Evolutionary conservation across 768 basidiomycete genomes (phyloP), one percentile per base, ranked within the genome.

Genomic region (Boletus sp.): DNA sequence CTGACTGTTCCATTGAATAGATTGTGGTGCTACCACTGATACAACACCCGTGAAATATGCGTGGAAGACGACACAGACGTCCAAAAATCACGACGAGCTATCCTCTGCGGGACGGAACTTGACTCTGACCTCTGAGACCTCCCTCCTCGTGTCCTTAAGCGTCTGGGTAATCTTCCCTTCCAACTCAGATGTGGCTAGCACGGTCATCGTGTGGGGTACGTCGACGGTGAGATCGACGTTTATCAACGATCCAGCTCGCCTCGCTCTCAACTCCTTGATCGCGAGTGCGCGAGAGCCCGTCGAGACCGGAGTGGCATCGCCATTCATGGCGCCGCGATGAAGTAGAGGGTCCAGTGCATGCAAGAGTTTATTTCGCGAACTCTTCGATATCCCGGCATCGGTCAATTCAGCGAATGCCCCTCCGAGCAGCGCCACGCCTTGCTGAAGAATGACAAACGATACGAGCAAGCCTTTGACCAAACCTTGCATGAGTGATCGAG

Each of bases 361-460:
- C 54, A 78, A 65, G n/a, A 93, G 77, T 15, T 77, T 75, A 27
- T 70, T 69, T 40, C 75, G 78, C 42, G 83, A 85, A 47, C 70
- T 67, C 8, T 69, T 67, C 1, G 90, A 83, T 29, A 93, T 82
- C 15, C 92, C 85, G 17, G 87, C 89, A 63, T 97, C 93, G 1
- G 89, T 88, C 54, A 97, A 75, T 65, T 97, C 93, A 17, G 81
- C 77, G 74, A 90, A 82, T 2, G 92, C 89, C 15, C 83, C 83
- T 35, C 75, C 66, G 41, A 92, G 75, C 27, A 97, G 74, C 5
- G 70, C 72, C 47, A 85, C 71, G 19, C 93, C 90, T 67, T 97
- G 92, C 56, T 77, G 79, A 5, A 96, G 74, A 68, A 98, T 94
- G 50, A 96, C 83, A 51, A 88, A 67, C n/a, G 93, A 93, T n/a